Evolutionary conservation across 148 eudicot genomes (phyloP).

Genomic region (Vaccinium vitisidaea): DNA sequence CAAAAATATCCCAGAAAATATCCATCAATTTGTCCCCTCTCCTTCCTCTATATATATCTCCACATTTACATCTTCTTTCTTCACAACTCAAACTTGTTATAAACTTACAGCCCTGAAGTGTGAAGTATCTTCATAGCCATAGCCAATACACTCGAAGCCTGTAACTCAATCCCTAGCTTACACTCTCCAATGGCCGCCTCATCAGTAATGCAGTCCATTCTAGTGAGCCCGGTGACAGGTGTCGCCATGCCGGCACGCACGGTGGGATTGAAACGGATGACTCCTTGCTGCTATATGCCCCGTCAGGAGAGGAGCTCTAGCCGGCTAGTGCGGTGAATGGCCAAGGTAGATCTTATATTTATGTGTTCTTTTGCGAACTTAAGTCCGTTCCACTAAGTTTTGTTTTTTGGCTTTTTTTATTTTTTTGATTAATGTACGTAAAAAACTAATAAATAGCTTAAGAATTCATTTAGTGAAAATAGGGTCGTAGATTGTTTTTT

Average conservation of each 20-base stretch:
- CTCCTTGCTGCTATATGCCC: neutral
- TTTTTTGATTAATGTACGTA: no score
- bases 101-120: neutral
- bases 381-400: no score
- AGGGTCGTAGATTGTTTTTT: no score
- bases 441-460: no score
- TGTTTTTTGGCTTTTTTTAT: no score
- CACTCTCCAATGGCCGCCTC: slow-evolving; percentile 17
- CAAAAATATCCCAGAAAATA: slow-evolving; percentile 18
- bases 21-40: slow-evolving; percentile 9
- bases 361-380: no score
- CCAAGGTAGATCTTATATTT: slow-evolving; percentile 6
- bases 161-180: neutral
- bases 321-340: slow-evolving; percentile 19
- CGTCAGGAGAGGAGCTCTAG: no score
- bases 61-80: neutral
- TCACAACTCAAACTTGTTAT: neutral
- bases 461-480: no score
- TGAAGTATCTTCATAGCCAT: neutral
- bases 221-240: slow-evolving; percentile 21
- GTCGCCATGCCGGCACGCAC: neutral
- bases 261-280: slow-evolving; percentile 4
- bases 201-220: slow-evolving; percentile 31
- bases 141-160: neutral
- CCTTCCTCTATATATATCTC: neutral